Evolutionary conservation across 768 basidiomycete genomes (phyloP).

Genomic region (Suillus weaverae): DNA sequence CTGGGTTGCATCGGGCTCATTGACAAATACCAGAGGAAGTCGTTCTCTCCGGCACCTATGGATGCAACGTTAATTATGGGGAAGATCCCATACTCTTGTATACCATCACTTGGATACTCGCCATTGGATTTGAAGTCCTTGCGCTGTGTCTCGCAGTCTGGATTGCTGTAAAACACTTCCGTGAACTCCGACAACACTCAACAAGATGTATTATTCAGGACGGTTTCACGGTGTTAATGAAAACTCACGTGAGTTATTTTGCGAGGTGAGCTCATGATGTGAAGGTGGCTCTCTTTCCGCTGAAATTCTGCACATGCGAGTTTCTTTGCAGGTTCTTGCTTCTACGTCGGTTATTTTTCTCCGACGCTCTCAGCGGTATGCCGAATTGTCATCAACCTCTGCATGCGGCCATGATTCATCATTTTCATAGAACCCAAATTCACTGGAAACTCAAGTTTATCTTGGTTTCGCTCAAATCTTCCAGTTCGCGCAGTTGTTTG

Average conservation of each 20-base stretch:
- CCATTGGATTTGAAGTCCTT: not conserved
- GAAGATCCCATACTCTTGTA: not conserved
- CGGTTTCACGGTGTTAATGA: not conserved
- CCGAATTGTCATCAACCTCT: not conserved
- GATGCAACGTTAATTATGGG: not conserved
- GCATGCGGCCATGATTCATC: not conserved
- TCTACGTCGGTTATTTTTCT: not conserved
- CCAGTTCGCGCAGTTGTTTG: not conserved
- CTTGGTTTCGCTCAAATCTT: not conserved
- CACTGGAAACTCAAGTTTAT: not conserved
- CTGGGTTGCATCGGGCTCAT: not conserved
- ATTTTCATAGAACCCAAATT: not conserved
- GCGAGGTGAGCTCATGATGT: not conserved
- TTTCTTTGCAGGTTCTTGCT: not conserved
- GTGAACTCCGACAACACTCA: not conserved
- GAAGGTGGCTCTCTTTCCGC: not conserved
- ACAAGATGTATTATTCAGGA: not conserved
- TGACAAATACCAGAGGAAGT: not conserved
- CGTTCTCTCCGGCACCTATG: not conserved
- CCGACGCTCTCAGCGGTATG: not conserved
- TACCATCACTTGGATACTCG: not conserved
- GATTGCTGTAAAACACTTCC: not conserved
- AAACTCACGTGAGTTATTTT: not conserved
- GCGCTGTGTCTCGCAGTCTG: not conserved
- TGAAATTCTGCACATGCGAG: not conserved